These are phyloP conservation scores for Neurospora sp. DNA, from an alignment of 495 filamentous ascomycete species.

Conservation along the genomic window DNA sequence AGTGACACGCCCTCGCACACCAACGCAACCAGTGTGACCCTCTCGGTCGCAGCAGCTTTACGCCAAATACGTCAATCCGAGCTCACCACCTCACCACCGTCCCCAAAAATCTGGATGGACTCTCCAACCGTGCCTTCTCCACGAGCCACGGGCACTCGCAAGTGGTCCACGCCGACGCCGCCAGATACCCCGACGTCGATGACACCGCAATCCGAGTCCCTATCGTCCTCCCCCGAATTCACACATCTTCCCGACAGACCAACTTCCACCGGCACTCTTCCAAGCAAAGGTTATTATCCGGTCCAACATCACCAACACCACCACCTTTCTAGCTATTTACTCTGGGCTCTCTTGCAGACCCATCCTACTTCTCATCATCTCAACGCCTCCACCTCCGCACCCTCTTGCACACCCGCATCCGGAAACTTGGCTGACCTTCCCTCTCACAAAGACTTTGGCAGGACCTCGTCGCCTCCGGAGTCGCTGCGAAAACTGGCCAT, in stretches of 20 bases:
- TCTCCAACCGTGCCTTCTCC: not conserved
- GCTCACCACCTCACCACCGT: not conserved
- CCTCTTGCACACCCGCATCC: slow-evolving; percentile 1
- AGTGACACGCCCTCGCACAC: not conserved
- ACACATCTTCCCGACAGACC: not conserved
- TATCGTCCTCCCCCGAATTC: not conserved
- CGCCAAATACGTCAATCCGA: not conserved
- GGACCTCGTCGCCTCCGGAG: slow-evolving; percentile 15
- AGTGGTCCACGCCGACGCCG: not conserved
- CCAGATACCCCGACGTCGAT: not conserved
- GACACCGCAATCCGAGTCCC: not conserved
- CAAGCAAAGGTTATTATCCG: slow-evolving; percentile 9
- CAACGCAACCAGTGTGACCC: not conserved
- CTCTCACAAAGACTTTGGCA: slow-evolving; percentile 15
- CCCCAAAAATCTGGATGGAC: not conserved
- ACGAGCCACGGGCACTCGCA: not conserved
- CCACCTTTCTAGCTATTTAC: not conserved
- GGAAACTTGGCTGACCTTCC: slow-evolving; percentile 17
- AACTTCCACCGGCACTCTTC: not conserved
- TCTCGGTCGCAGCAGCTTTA: not conserved
- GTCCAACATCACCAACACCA: not conserved
- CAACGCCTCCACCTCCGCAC: not conserved
- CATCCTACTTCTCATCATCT: not conserved
- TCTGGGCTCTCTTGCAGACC: not conserved
- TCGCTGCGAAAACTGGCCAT: slow-evolving; percentile 42